These are phyloP conservation scores for Pseudophaeomoniella oleicola DNA, from an alignment of 2,329 filamentous ascomycete genomes.

Conservation along the genomic window DNA sequence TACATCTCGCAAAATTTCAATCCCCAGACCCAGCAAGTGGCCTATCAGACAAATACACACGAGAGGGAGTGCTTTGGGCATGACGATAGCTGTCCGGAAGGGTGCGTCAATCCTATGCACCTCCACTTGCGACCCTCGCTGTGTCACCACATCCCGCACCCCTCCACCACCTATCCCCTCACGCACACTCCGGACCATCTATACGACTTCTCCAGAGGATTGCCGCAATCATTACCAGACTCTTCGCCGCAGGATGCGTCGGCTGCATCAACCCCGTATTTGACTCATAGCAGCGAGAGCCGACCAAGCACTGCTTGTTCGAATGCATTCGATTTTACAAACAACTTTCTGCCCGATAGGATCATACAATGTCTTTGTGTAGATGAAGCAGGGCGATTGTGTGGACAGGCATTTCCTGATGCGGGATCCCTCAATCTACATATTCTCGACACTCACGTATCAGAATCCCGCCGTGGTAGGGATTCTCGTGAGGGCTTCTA, in stretches of 20 bases:
- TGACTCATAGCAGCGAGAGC: not conserved
- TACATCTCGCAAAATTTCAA: not conserved
- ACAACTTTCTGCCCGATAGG: not conserved
- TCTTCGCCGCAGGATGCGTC: not conserved
- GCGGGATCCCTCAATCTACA: not conserved
- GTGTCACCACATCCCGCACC: not conserved
- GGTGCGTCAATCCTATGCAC: not conserved
- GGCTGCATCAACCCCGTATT: not conserved
- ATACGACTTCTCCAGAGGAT: too few relatives aligned
- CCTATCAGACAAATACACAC: not conserved
- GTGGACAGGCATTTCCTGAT: not conserved
- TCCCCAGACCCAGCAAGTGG: not conserved
- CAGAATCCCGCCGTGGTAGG: not conserved
- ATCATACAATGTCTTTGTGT: not conserved
- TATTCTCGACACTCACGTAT: not conserved
- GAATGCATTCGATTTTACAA: not conserved
- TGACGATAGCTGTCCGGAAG: not conserved
- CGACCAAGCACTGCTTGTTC: not conserved
- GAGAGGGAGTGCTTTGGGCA: not conserved
- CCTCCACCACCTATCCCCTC: not conserved
- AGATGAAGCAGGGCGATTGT: not conserved
- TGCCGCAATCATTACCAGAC: not conserved
- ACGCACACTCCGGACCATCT: not conserved
- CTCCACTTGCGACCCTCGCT: not conserved
- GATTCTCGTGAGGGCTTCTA: not conserved